Evolutionary conservation across 2,329 filamentous ascomycete genomes (phyloP).

Genomic region (Arthrocladium fulminans): DNA sequence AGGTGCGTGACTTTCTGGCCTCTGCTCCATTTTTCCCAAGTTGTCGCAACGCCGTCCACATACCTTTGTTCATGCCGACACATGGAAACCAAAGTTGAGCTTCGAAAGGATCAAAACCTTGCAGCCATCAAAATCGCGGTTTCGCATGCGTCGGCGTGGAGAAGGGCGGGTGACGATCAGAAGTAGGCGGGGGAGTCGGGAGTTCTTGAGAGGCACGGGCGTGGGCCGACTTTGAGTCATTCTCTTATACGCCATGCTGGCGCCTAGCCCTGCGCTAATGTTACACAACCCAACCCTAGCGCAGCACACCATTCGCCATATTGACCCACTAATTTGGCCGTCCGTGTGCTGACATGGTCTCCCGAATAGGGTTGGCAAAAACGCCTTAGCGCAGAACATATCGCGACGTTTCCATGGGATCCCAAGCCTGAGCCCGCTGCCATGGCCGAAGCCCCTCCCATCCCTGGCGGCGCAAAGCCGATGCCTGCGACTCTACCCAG

Average conservation of each 20-base stretch:
- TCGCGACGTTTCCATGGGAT: constrained; percentile 93
- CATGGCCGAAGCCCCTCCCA: constrained; percentile 32
- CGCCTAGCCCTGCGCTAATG: constrained; percentile 14
- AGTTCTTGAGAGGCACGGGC: constrained; percentile 18
- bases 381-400: constrained; percentile 73
- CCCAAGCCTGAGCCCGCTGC: constrained; percentile 60
- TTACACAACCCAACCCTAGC: constrained; percentile 4
- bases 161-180: constrained; percentile 7
- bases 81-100: background rate
- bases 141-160: constrained; percentile 8
- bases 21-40: too few species aligned
- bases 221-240: constrained; percentile 20
- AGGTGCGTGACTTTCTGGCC: constrained; percentile 57
- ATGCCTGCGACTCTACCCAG: constrained; percentile 18
- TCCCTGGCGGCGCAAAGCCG: constrained; percentile 31
- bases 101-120: background rate
- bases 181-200: constrained; percentile 17
- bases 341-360: constrained; percentile 9
- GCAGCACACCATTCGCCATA: background rate
- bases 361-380: constrained; percentile 76
- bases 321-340: background rate
- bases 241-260: constrained; percentile 22
- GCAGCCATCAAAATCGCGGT: background rate
- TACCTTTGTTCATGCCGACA: background rate
- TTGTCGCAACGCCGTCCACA: too few species aligned